Percentiles rank a stretch among this genome's conserved stretches.
These are phyloP conservation scores for Phylloboletellus chloephorus DNA, from an alignment of 1,284 basidiomycete genomes.

Conservation along the genomic window DNA sequence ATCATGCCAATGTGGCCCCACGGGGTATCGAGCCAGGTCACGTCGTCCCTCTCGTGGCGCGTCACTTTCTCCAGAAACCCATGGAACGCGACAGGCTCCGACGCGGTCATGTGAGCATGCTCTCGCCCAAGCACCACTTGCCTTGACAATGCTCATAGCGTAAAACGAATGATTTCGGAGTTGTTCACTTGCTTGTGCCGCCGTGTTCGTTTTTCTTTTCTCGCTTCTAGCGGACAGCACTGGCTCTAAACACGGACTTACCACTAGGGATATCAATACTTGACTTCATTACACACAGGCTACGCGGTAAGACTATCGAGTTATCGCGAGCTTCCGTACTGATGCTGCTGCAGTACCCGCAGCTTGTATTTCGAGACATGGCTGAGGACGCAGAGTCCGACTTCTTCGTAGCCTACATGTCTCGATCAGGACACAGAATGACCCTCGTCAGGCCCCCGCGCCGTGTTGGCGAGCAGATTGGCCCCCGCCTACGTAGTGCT, in stretches of 20 bases:
- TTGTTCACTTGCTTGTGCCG: constrained; percentile 39
- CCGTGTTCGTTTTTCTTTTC: constrained; percentile 30
- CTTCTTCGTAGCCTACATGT: constrained; percentile 61
- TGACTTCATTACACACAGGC: constrained; percentile 55
- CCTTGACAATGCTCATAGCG: constrained; percentile 25
- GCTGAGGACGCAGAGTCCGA: constrained; percentile 42
- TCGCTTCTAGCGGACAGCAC: neutral
- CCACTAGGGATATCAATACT: constrained; percentile 46
- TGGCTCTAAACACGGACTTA: constrained; percentile 13
- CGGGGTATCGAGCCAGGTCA: constrained; percentile 34
- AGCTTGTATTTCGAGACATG: constrained; percentile 53
- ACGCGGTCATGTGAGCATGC: constrained; percentile 38
- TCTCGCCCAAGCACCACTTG: neutral
- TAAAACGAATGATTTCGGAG: constrained; percentile 39
- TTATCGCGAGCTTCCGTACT: constrained; percentile 4
- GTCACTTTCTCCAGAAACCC: constrained; percentile 42
- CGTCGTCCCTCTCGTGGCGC: constrained; percentile 34
- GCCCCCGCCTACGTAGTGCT: constrained; percentile 38
- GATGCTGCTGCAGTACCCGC: constrained; percentile 41
- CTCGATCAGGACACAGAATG: constrained; percentile 49
- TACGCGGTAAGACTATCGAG: constrained; percentile 39
- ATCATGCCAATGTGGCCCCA: constrained; percentile 45
- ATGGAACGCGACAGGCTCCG: constrained; percentile 39
- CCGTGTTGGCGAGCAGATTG: constrained; percentile 44
- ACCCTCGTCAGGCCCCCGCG: constrained; percentile 56